phyloP scores from a whole-genome alignment of 1,139 yeast species.

The Meyerozyma carpophila region DNA sequence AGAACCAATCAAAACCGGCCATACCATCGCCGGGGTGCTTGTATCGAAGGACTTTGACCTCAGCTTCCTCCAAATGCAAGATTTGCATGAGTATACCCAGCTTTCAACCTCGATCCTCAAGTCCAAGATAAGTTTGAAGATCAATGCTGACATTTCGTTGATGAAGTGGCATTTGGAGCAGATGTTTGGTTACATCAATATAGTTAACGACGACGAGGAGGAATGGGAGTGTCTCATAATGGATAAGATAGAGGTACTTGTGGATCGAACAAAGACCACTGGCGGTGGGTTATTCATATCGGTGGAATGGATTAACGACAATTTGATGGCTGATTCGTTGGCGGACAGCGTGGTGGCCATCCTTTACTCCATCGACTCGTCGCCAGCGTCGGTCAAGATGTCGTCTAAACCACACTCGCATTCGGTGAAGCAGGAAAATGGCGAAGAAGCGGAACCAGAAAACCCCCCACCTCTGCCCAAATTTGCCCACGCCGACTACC shows the following conservation, averaged over 20 bases:
- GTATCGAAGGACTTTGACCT: constrained; percentile 90
- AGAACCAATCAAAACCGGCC: constrained; percentile 23
- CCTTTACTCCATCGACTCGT: constrained; percentile 82
- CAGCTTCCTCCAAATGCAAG: constrained; percentile 75
- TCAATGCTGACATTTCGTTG: constrained; percentile 76
- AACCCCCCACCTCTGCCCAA: constrained; percentile 13
- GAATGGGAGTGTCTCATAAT: constrained; percentile 46
- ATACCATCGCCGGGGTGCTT: constrained; percentile 74
- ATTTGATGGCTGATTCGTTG: constrained; percentile 77
- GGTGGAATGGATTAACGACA: constrained; percentile 89
- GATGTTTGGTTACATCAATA: constrained; percentile 85
- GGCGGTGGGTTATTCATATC: constrained; percentile 44
- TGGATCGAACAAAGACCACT: constrained; percentile 40
- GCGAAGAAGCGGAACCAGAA: constrained; percentile 9
- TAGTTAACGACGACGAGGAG: constrained; percentile 58
- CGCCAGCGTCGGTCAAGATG: constrained; percentile 90
- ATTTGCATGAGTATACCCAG: constrained; percentile 84
- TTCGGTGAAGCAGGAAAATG: constrained; percentile 11
- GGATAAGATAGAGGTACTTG: constrained; percentile 39
- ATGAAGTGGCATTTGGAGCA: constrained; percentile 88
- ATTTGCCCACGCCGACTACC: constrained; percentile 28
- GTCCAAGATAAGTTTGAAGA: constrained; percentile 72
- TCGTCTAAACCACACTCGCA: constrained; percentile 59
- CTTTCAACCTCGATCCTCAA: constrained; percentile 80
- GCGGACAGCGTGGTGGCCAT: constrained; percentile 95